Evolutionary conservation across 2,329 filamentous ascomycete species (phyloP).

Genomic region (Colletotrichum ledebouriae): DNA sequence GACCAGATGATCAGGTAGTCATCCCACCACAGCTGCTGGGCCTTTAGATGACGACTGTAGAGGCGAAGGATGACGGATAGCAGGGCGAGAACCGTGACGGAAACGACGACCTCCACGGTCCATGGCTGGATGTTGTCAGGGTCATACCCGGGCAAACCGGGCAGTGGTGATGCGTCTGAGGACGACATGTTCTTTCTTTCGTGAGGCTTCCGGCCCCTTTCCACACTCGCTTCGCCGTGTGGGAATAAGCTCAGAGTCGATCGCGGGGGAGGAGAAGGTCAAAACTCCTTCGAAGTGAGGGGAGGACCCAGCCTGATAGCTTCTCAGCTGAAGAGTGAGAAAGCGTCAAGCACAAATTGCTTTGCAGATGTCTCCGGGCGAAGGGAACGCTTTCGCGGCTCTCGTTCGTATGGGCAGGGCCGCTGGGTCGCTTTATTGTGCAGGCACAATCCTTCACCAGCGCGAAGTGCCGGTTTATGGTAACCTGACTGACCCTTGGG

Average conservation of each 20-base stretch:
- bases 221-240: not conserved
- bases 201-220: not conserved
- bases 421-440: constrained; percentile 26
- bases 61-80: constrained; percentile 56
- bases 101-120: constrained; percentile 55
- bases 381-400: not conserved
- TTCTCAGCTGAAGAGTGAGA: constrained; percentile 1
- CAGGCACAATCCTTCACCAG: constrained; percentile 12
- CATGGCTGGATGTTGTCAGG: constrained; percentile 58
- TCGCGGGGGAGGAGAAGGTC: constrained; percentile 12
- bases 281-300: not conserved
- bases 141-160: constrained; percentile 51
- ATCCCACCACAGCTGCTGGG: constrained; percentile 63
- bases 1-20: constrained; percentile 64
- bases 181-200: constrained; percentile 25
- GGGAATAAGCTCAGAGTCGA: not conserved
- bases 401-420: constrained; percentile 11
- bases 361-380: constrained; percentile 1
- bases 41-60: constrained; percentile 57
- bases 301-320: constrained; percentile 28
- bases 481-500: constrained; percentile 13
- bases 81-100: constrained; percentile 58
- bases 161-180: constrained; percentile 39
- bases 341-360: not conserved
- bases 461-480: constrained; percentile 7